Conservation (phyloP, 2,329 filamentous ascomycete species). For the Cladosporium sp. region DNA sequence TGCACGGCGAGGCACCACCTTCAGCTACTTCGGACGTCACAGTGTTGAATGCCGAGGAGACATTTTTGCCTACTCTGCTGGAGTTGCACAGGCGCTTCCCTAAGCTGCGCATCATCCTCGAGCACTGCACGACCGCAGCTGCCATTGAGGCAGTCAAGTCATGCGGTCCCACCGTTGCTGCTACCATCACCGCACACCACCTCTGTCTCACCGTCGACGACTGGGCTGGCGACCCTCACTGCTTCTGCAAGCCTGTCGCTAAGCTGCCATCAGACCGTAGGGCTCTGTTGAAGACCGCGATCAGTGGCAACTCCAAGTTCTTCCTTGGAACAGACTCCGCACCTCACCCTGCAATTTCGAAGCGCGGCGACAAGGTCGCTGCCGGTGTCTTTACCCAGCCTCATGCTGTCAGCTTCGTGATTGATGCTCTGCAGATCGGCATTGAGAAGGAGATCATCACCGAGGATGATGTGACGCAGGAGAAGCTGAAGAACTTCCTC, state of each 20-base stretch:
- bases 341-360: constrained; percentile 61
- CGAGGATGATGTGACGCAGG: constrained; percentile 51
- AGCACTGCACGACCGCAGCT: constrained; percentile 84
- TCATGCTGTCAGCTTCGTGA: constrained; percentile 61
- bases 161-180: constrained; percentile 73
- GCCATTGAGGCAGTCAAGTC: constrained; percentile 72
- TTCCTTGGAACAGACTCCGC: constrained; percentile 73
- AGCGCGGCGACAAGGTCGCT: constrained; percentile 55
- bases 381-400: constrained; percentile 80
- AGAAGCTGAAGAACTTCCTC: constrained; percentile 56
- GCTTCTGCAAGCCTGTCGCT: constrained; percentile 69
- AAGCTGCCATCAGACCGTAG: constrained; percentile 66
- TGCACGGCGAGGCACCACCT: constrained; percentile 83
- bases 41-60: constrained; percentile 63
- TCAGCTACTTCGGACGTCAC: constrained; percentile 39
- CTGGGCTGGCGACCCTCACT: constrained; percentile 65
- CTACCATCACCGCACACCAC: constrained; percentile 83
- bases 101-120: constrained; percentile 60
- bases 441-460: constrained; percentile 51
- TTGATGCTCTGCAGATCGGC: constrained; percentile 62
- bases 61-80: constrained; percentile 75
- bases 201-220: constrained; percentile 76
- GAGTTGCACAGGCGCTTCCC: constrained; percentile 73
- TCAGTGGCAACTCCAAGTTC: constrained; percentile 60
- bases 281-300: constrained; percentile 63